Conservation (phyloP, 139 green algal genomes). For the Limnomonas spitsbergensis region DNA sequence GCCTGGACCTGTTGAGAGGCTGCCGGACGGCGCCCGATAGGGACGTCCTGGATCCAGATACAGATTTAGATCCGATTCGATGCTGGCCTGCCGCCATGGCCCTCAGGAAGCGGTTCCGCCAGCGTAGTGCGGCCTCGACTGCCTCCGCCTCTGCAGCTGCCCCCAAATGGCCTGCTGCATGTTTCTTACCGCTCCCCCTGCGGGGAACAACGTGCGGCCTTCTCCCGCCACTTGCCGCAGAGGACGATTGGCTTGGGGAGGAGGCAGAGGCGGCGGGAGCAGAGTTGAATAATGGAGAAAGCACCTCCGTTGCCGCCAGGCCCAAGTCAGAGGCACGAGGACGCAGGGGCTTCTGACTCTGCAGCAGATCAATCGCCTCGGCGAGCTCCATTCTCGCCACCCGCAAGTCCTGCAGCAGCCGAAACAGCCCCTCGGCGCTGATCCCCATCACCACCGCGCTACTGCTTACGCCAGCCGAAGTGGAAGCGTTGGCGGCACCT, state of each 20-base stretch:
- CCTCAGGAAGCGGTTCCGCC: constrained; percentile 6
- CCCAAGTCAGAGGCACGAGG: not conserved
- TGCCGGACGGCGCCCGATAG: too few relatives aligned
- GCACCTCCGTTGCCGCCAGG: not conserved
- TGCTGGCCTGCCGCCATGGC: not conserved
- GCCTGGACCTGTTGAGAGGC: too few relatives aligned
- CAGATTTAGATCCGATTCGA: too few relatives aligned
- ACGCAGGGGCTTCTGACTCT: not conserved
- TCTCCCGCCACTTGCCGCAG: not conserved
- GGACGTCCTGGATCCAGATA: too few relatives aligned
- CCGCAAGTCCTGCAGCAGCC: constrained; percentile 9
- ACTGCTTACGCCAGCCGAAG: not conserved
- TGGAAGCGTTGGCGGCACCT: not conserved
- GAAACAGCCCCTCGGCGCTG: not conserved
- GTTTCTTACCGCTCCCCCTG: not conserved
- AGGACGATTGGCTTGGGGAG: not conserved
- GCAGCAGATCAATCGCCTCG: not conserved
- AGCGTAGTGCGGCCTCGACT: not conserved
- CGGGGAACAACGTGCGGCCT: not conserved
- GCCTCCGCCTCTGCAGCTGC: not conserved
- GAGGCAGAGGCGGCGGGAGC: too few relatives aligned
- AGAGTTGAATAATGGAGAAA: too few relatives aligned
- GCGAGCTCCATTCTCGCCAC: not conserved
- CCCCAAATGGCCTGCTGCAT: not conserved
- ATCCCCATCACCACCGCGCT: not conserved